phyloP scores from a whole-genome alignment of 169 alveolate genomes.

The Cryptosporidium sp. region DNA sequence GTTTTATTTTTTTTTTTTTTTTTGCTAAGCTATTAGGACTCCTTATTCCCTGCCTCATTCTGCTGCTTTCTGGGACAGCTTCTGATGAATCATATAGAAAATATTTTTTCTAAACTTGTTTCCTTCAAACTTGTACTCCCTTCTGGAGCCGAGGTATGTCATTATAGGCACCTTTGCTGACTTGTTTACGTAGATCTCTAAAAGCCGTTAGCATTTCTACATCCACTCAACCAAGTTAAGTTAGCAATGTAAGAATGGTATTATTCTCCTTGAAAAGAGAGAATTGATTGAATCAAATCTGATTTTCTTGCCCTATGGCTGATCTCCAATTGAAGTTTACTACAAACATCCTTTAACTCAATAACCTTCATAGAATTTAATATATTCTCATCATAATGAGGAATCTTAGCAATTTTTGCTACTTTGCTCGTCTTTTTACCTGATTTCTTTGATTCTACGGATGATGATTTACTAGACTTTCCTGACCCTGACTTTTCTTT shows the following conservation, averaged over 20 bases:
- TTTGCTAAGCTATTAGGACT: neutral
- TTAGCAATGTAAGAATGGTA: neutral
- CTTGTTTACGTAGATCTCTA: neutral
- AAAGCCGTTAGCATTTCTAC: neutral
- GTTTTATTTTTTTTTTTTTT: too few relatives aligned
- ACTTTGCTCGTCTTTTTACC: slow-evolving; percentile 62
- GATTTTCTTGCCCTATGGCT: slow-evolving; percentile 29
- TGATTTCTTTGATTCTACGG: slow-evolving; percentile 21
- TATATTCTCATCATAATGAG: slow-evolving; percentile 57
- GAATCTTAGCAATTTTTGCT: slow-evolving; percentile 69
- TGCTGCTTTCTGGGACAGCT: neutral
- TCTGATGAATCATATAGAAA: neutral
- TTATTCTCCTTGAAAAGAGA: slow-evolving; percentile 60
- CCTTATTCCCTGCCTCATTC: neutral
- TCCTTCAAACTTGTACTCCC: neutral
- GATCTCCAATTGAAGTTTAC: slow-evolving; percentile 47
- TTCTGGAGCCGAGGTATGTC: neutral
- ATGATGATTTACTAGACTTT: neutral
- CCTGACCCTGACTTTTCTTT: neutral
- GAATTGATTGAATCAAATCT: slow-evolving; percentile 44
- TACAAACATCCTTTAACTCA: slow-evolving; percentile 52
- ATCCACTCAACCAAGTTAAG: neutral
- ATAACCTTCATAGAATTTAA: slow-evolving; percentile 62
- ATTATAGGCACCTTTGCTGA: neutral
- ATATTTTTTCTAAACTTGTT: neutral